Evolutionary conservation across 2,329 filamentous ascomycete genomes (phyloP).

Genomic region (Venturia carpophila): DNA sequence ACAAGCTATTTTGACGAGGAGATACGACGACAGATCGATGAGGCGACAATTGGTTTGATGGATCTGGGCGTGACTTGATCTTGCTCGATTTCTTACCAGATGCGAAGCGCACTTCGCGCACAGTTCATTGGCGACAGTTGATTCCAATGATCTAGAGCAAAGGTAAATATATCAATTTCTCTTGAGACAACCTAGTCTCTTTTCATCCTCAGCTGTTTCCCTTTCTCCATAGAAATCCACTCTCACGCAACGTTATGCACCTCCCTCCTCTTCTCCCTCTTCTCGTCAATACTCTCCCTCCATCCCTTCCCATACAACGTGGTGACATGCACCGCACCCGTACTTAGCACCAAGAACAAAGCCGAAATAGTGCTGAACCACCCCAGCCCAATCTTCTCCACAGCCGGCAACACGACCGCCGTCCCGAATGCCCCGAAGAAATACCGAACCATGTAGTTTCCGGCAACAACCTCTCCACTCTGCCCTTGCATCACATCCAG

Average conservation of each 20-base stretch:
- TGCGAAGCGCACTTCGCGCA: no score
- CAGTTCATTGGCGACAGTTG: no score
- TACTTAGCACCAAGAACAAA: constrained; percentile 44
- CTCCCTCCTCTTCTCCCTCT: constrained; percentile 30
- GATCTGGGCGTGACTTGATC: no score
- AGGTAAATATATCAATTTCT: no score
- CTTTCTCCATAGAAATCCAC: no score
- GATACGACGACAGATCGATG: no score
- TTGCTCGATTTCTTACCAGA: no score
- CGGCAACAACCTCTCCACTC: constrained; percentile 66
- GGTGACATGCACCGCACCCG: constrained; percentile 41
- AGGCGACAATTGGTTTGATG: no score
- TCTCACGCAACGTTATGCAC: background rate
- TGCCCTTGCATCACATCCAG: constrained; percentile 69
- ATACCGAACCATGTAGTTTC: constrained; percentile 74
- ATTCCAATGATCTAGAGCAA: no score
- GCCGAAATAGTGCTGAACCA: constrained; percentile 71
- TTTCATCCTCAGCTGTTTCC: no score
- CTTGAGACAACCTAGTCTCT: no score
- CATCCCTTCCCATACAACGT: constrained; percentile 45
- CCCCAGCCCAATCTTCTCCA: constrained; percentile 68
- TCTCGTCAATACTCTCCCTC: constrained; percentile 47
- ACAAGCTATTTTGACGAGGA: no score
- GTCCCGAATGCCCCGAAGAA: constrained; percentile 64
- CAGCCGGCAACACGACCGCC: constrained; percentile 63